These are phyloP conservation scores for Mycena galopus DNA, from an alignment of 768 basidiomycete species.

Conservation along the genomic window DNA sequence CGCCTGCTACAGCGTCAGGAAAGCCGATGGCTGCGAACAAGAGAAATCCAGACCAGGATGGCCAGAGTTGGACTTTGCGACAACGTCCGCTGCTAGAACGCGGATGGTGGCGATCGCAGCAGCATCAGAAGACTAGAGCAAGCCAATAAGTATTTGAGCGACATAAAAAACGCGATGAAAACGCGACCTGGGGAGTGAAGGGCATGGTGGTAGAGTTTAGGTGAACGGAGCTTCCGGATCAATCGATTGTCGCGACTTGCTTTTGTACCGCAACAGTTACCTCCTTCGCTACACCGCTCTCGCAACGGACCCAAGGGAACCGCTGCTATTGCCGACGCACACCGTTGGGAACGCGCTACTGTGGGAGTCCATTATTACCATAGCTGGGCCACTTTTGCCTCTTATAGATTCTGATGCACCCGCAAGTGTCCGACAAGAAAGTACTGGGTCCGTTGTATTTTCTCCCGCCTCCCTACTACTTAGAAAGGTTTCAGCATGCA, in stretches of 20 bases:
- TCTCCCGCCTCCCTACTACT: conserved; percentile 9
- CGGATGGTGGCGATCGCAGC: conserved; percentile 34
- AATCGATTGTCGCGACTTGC: neutral
- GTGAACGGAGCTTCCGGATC: too few relatives aligned
- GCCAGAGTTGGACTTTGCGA: conserved; percentile 41
- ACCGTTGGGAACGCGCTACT: neutral
- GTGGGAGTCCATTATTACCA: neutral
- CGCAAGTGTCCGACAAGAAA: conserved; percentile 78
- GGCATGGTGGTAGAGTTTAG: conserved; percentile 31
- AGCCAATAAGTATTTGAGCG: neutral
- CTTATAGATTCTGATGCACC: conserved; percentile 65
- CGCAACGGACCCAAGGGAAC: neutral
- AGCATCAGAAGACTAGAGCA: conserved; percentile 1
- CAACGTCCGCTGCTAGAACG: conserved; percentile 63
- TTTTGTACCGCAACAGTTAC: neutral
- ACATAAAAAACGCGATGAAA: neutral
- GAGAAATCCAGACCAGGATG: conserved; percentile 19
- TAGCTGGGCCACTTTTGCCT: conserved; percentile 16
- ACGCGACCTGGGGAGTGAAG: conserved; percentile 22
- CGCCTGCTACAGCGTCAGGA: conserved; percentile 84
- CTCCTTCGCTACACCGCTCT: neutral
- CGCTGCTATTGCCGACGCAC: conserved; percentile 7
- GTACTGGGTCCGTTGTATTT: conserved; percentile 54
- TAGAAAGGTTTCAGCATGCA: conserved; percentile 64
- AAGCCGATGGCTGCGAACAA: conserved; percentile 79